Evolutionary conservation across 2,329 filamentous ascomycete species (phyloP), one percentile per base, ranked within the genome.

Genomic region (Epichloe sibirici): DNA sequence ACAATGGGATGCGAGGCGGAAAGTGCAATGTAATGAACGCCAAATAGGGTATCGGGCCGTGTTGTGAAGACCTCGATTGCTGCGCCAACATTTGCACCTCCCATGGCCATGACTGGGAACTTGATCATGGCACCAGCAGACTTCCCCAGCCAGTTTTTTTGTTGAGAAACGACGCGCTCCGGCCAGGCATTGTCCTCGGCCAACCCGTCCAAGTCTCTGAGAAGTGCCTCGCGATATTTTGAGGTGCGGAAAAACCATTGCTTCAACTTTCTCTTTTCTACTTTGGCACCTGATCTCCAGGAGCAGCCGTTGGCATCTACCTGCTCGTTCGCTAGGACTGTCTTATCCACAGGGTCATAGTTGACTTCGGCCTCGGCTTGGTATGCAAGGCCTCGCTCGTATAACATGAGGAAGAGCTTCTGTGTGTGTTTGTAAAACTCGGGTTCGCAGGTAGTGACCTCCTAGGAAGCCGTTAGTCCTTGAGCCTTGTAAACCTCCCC

Each of bases 211-310:
- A 95, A 74, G 56, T 88, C 88, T 31, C 82, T 71, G 28, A 94
- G 71, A 7, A 95, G 71, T 4, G 79, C 74, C 51, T 91, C 82
- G 56, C 86, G 82, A 62, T 87, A 93, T 48, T 80, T 78, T 3
- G 88, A 91, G 62, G 93, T 94, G 56, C 82, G 83, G 57, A 95
- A 80, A 65, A 94, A 95, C 90, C 90, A 95, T 67, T 95, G 90
- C 68, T 86, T 88, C 47, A 94, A 73, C 59, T 80, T 79, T 54
- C 81, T 74, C 69, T 90, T 86, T 68, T 93, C 85, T 17, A 94
- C 88, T 64, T 86, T 83, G 48, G 87, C 89, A 9, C 89, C 89
- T 1, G 88, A 93, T 53, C 89, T 80, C 90, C 90, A 95, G 2
- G 89, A 95, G 60, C 75, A 81, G 35, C 90, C 90, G 62, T 88